Evolutionary conservation across 148 eudicot genomes (phyloP), one percentile per base, ranked within the genome.

Genomic region (Nepenthes mirabilis): DNA sequence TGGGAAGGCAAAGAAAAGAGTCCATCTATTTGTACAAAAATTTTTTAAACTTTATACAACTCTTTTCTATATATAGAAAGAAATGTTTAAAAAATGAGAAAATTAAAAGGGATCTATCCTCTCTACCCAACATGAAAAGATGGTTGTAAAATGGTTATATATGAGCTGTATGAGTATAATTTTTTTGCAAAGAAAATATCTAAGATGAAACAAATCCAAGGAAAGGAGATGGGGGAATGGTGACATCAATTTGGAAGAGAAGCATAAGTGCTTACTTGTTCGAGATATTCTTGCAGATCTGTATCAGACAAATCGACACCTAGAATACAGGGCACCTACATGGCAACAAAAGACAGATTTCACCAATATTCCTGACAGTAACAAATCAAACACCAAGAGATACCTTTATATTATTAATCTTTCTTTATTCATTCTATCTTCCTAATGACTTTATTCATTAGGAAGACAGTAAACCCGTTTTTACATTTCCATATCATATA

Each of bases 281-380:
- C 87, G 60, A 94, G 82, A 74, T 64, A 94, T 68, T 94, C 97
- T 62, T 86, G 76, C 62, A 94, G 83, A 80, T 94, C 97, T 1
- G 60, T 62, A 59, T 86, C 97, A 23, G 88, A 84, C 78, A 94
- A 77, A 73, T 72, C 77, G 43, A 89, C 97, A 57, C 97, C 95
- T 68, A 94, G 72, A 51, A 94, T 83, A 69, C 95, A 88, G 14
- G 99, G 99, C 50, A 94, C 99, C 99, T 94, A 75, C 49, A 82
- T 33, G 59, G 40, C 55, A 66, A 47, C 11, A 43, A 2, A 49
- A 49, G 14, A 49, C 14, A 49, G 14, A 49, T 11, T 6, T 6
- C 6, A 45, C 6, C 48, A 45, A 45, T 5, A 45, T 45, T 45
- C 6, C 48, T 11, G 6, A 5, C 6, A 45, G 48, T 5, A 45